These are phyloP conservation scores for Naganishia kalamii DNA, from an alignment of 768 basidiomycete species.

Conservation along the genomic window DNA sequence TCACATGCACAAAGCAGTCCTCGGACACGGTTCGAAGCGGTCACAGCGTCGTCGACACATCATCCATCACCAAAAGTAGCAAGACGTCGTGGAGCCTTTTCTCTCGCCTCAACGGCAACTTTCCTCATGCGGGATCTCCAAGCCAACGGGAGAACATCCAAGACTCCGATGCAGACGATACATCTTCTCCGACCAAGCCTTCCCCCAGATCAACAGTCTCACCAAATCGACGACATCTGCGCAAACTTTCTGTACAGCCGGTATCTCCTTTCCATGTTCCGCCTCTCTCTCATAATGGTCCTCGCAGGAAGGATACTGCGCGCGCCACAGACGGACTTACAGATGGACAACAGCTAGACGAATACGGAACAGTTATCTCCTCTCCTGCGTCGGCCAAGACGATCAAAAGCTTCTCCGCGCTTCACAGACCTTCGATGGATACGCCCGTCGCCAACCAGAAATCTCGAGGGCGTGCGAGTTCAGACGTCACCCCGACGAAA, in stretches of 20 bases:
- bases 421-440: slow-evolving; percentile 7
- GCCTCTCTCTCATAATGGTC: background rate
- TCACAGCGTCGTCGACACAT: background rate
- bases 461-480: background rate
- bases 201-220: background rate
- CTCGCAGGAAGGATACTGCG: no score
- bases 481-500: background rate
- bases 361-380: background rate
- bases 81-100: background rate
- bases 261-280: background rate
- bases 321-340: background rate
- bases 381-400: slow-evolving; percentile 8
- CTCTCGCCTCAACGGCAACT: background rate
- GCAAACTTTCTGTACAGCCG: background rate
- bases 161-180: background rate
- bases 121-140: background rate
- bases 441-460: background rate
- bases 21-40: slow-evolving; percentile 2
- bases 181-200: background rate
- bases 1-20: background rate
- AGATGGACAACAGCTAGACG: background rate
- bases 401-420: slow-evolving; percentile 4
- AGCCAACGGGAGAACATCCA: background rate
- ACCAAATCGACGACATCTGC: background rate
- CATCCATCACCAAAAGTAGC: background rate